Evolutionary conservation across 441 rosid species (phyloP).

Genomic region (Sinapis alba): DNA sequence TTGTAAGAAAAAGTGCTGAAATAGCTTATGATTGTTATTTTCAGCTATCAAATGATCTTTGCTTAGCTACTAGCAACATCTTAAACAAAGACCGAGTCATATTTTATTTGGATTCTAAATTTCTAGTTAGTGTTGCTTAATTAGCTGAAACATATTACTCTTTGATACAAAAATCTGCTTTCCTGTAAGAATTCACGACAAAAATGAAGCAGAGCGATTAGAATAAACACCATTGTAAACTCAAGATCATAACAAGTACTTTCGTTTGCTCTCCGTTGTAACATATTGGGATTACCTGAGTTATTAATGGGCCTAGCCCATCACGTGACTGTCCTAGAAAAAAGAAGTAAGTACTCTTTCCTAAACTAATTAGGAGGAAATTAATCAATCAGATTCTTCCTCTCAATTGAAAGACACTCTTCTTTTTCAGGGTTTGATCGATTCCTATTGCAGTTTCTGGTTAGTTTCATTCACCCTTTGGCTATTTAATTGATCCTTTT

Average conservation of each 20-base stretch:
- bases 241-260: slow-evolving; percentile 2
- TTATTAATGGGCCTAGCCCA: background rate
- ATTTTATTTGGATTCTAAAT: background rate
- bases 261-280: background rate
- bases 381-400: slow-evolving; percentile 27
- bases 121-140: background rate
- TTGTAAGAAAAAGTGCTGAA: slow-evolving; percentile 50
- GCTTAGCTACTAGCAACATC: slow-evolving; percentile 9
- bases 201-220: background rate
- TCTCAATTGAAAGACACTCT: slow-evolving; percentile 23
- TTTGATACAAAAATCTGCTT: background rate
- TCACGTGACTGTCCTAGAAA: background rate
- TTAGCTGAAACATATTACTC: background rate
- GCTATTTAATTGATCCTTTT: background rate
- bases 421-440: slow-evolving; percentile 26
- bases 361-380: background rate
- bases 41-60: background rate
- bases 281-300: background rate
- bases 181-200: background rate
- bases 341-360: background rate
- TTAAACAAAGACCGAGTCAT: background rate
- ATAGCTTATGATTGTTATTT: background rate
- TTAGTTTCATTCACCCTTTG: slow-evolving; percentile 2
- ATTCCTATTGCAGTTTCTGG: slow-evolving; percentile 3
- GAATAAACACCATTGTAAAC: slow-evolving; percentile 5